Evolutionary conservation across 352 stramenopile genomes (phyloP).

Genomic region (Globisporangium irregulare): DNA sequence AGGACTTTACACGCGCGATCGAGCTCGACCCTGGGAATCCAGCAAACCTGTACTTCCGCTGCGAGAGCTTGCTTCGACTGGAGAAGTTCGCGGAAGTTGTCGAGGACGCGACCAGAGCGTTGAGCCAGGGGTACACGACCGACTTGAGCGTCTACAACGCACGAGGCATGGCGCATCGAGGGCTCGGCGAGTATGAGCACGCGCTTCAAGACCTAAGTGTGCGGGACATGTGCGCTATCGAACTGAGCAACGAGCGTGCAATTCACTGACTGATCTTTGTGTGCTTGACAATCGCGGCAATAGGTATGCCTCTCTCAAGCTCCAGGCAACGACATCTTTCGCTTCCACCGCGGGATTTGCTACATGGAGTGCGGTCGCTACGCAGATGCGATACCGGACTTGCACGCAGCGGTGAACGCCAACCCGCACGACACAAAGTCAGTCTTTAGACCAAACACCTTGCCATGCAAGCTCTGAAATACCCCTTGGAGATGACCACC

Average conservation of each 20-base stretch:
- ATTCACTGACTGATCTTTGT: not conserved
- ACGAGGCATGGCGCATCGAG: conserved; percentile 51
- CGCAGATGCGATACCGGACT: conserved; percentile 44
- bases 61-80: conserved; percentile 46
- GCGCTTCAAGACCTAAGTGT: conserved; percentile 63
- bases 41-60: conserved; percentile 37
- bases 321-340: conserved; percentile 57
- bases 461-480: not conserved
- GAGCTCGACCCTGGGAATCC: conserved; percentile 16
- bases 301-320: conserved; percentile 39
- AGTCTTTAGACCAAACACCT: not conserved
- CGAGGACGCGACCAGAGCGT: conserved; percentile 35
- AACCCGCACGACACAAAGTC: conserved; percentile 32
- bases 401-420: conserved; percentile 38
- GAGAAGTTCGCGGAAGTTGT: conserved; percentile 39
- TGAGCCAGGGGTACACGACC: conserved; percentile 21
- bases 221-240: not conserved
- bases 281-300: not conserved
- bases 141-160: conserved; percentile 51
- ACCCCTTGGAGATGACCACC: not conserved
- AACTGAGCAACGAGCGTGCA: too few relatives aligned
- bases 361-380: conserved; percentile 53
- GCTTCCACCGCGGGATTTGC: conserved; percentile 62
- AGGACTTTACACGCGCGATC: conserved; percentile 43
- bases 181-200: conserved; percentile 51